Base-by-base conservation (phyloP, 1,284 basidiomycete species). In the Singerocomus inundabilis region DNA sequence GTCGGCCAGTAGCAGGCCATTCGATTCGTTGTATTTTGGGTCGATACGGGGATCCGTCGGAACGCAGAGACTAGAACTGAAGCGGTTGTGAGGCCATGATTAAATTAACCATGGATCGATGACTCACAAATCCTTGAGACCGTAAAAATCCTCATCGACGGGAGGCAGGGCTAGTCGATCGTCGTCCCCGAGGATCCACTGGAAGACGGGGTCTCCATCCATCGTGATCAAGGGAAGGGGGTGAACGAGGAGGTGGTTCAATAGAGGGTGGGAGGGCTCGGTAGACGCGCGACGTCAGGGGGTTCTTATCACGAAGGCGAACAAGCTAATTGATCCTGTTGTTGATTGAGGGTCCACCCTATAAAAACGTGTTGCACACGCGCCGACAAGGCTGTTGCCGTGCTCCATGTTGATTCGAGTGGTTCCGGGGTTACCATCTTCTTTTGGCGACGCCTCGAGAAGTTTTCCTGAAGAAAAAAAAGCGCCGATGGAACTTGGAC, bases 291-390 rank as follows among this genome's bases (percentile, higher is more conserved):
- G 16, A 25, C 28, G 34, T 44, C 44, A 49, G 38, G 49, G 43
- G 30, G 46, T 64, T 70, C 68, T 67, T 67, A 70, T 67, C 66
- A 35, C 44, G 46, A 46, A 56, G 43, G 5, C 41, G 50, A 55
- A 49, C 39, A 34, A 54, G 35, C 38, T 61, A 53, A 65, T 58
- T 67, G 54, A 63, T 54, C 39, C 30, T 67, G 58, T 67, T 67
- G 44, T 68, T 54, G 44, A 55, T 67, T 68, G 65, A 49, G 68
- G 68, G 65, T 70, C 66, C 64, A 68, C 63, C 65, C 62, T 68
- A 70, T 29, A 52, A 67, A 69, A 69, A 70, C 65, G 65, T 67
- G 65, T 70, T 64, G 45, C 50, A 55, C 65, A 67, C 60, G 64
- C 64, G 66, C 51, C 53, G 56, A 38, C 50, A 52, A 65, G 68